Percentiles rank a stretch among this genome's conserved stretches.
Evolutionary conservation across 768 basidiomycete species (phyloP).

Genomic region (Amanita phalloides): DNA sequence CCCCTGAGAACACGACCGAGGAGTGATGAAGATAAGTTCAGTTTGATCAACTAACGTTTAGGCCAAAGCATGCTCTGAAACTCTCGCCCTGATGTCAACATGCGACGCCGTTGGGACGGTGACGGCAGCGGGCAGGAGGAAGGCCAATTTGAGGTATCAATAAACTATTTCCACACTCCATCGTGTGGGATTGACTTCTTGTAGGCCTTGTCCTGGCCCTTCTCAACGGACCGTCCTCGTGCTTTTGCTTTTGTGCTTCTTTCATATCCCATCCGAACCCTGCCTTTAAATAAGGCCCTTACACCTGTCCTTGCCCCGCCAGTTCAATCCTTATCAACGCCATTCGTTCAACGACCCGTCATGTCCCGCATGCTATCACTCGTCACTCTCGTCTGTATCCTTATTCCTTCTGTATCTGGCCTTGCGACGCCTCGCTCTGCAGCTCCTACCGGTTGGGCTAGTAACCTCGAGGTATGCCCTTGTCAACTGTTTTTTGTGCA

Average conservation of each 20-base stretch:
- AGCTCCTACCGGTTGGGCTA: constrained; percentile 32
- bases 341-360: constrained; percentile 18
- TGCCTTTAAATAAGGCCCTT: constrained; percentile 15
- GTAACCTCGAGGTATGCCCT: constrained; percentile 31
- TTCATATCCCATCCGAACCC: constrained; percentile 20
- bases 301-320: constrained; percentile 10
- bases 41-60: not conserved
- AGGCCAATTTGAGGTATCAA: not conserved
- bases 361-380: constrained; percentile 31
- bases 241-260: constrained; percentile 19
- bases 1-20: not conserved
- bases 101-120: not conserved
- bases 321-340: constrained; percentile 15
- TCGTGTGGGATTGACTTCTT: constrained; percentile 5
- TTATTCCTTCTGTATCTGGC: constrained; percentile 27
- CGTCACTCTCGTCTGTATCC: constrained; percentile 30
- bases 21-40: not conserved
- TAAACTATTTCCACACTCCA: not conserved
- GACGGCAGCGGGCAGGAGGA: not conserved
- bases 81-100: not conserved
- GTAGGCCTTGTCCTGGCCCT: constrained; percentile 10
- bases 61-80: constrained; percentile 3
- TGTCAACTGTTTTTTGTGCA: not conserved
- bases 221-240: constrained; percentile 15
- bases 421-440: constrained; percentile 28